Base-by-base conservation (phyloP, 257 asterid species). In the Ajuga chamaepitys region DNA sequence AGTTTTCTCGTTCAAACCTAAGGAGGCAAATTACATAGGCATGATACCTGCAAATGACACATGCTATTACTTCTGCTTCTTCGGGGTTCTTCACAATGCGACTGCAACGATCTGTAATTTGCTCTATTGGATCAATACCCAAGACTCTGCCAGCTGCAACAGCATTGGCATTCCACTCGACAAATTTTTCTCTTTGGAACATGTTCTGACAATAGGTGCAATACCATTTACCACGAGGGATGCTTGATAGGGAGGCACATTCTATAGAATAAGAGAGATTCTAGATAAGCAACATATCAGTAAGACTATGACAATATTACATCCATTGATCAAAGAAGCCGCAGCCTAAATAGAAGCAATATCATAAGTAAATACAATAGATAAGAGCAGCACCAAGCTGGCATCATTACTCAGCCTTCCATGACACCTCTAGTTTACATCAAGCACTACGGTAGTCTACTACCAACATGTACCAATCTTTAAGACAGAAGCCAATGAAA, bases 161-260 rank as follows among this genome's bases (percentile, higher is more conserved):
- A 67, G 95, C 96, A 81, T 94, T 91, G 63, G 85, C 89, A 78
- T 91, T 91, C 78, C 64, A 66, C 70, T 88, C 88, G 52, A 80
- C 93, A 66, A 72, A 82, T 66, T 68, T 88, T 80, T 91, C 98
- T 81, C 88, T 90, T 86, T 81, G 85, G 75, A 90, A 85, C 91
- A 84, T 83, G 82, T 76, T 90, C 58, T 88, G 86, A 82, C 99
- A 94, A 82, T 94, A 94, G 62, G 88, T 88, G 77, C 99, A 94
- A 78, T 79, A 91, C 99, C 97, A 94, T 81, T 88, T 94, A 71
- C 95, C 97, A 64, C 71, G 85, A 75, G 99, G 95, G 75, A 91
- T 80, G 78, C 81, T 74, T 17, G 80, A 56, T 61, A 94, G 66
- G 64, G 94, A 88, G 47, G 99, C 95, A 74, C 99, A 94, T 68